phyloP scores from a whole-genome alignment of 208 protist species.

The Borovskyia barvae region DNA sequence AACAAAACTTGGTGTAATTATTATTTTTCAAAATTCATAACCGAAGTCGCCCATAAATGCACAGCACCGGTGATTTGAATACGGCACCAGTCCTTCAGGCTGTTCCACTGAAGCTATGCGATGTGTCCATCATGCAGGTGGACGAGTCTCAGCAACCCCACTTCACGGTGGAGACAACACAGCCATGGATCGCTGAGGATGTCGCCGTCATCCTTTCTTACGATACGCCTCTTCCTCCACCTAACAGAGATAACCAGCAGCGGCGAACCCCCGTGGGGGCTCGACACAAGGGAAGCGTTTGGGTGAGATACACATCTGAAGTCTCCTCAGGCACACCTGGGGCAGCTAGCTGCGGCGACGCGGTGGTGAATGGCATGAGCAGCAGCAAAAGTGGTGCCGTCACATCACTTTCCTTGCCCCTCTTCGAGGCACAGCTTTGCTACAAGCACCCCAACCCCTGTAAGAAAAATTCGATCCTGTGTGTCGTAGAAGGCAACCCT shows the following conservation, averaged over 20 bases:
- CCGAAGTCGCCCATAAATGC: too few species aligned
- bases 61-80: too few species aligned
- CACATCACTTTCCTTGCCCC: conserved; percentile 1
- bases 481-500: conserved; percentile 13
- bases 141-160: neutral
- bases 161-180: conserved; percentile 9
- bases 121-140: conserved; percentile 2
- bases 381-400: neutral
- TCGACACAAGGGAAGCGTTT: neutral
- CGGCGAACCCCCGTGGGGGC: conserved; percentile 13
- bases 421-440: conserved; percentile 11
- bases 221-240: neutral
- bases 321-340: too few species aligned
- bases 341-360: neutral
- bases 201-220: neutral
- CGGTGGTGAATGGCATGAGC: neutral
- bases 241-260: neutral
- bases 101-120: conserved; percentile 1
- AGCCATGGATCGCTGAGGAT: conserved; percentile 1
- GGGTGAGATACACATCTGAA: too few species aligned
- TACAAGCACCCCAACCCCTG: conserved; percentile 19
- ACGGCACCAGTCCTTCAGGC: neutral
- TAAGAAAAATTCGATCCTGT: conserved; percentile 13
- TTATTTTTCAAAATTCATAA: too few species aligned
- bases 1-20: too few species aligned